Conservation (phyloP, 495 filamentous ascomycete species). For the Bryoglossum gracile region DNA sequence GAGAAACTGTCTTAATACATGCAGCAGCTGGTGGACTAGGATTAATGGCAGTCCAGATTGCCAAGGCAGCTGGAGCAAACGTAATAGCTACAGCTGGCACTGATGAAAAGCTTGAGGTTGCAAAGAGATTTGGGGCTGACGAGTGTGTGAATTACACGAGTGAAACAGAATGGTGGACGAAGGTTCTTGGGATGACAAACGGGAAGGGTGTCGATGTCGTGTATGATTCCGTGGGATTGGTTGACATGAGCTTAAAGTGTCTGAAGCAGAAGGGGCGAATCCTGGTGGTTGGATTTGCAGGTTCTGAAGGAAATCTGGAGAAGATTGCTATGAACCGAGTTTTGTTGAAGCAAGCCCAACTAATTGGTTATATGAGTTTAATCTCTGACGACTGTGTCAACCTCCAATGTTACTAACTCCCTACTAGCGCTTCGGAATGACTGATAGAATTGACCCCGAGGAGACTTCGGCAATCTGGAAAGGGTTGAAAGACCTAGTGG, state of each 20-base stretch:
- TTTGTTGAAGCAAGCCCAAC: conserved; percentile 59
- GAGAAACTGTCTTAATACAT: conserved; percentile 39
- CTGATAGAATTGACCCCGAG: conserved; percentile 41
- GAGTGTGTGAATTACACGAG: conserved; percentile 31
- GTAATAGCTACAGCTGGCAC: conserved; percentile 21
- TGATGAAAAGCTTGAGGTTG: conserved; percentile 21
- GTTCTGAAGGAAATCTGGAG: conserved; percentile 51
- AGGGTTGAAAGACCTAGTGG: conserved; percentile 54
- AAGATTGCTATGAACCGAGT: conserved; percentile 65
- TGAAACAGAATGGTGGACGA: conserved; percentile 14
- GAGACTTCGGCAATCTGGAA: conserved; percentile 52
- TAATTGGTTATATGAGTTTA: conserved; percentile 44
- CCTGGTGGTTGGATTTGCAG: conserved; percentile 61
- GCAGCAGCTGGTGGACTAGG: conserved; percentile 58
- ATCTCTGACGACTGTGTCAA: conserved; percentile 31
- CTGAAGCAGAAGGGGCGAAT: conserved; percentile 58
- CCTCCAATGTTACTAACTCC: conserved; percentile 41
- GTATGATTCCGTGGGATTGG: conserved; percentile 48
- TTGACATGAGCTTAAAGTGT: conserved; percentile 56
- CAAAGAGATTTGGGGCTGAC: conserved; percentile 44
- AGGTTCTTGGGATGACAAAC: conserved; percentile 15
- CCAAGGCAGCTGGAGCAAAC: conserved; percentile 53
- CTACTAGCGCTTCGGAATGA: conserved; percentile 43
- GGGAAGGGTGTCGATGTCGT: conserved; percentile 22
- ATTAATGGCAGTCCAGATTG: conserved; percentile 17